A percentile compares a stretch with the other conserved stretches of the same genome.
These are phyloP conservation scores for Aspergillus neotritici DNA, from an alignment of 2,329 filamentous ascomycete species.

Conservation along the genomic window DNA sequence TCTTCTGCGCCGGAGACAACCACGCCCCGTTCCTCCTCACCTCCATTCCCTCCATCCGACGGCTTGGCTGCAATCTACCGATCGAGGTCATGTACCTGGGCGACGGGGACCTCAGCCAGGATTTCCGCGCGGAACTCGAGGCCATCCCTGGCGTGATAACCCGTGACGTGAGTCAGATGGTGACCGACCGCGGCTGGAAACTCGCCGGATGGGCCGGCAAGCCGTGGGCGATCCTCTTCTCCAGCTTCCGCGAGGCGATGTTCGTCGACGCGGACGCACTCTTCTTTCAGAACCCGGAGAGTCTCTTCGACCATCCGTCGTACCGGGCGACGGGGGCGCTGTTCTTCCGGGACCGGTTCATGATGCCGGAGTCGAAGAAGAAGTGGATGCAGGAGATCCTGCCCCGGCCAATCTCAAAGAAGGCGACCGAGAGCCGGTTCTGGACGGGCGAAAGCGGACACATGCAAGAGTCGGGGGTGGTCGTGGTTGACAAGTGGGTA, in stretches of 20 bases:
- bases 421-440: conserved; percentile 29
- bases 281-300: conserved; percentile 41
- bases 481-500: conserved; percentile 45
- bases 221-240: conserved; percentile 44
- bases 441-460: conserved; percentile 16
- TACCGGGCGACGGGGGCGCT: conserved; percentile 41
- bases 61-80: conserved; percentile 13
- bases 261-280: conserved; percentile 45
- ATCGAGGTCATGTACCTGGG: conserved; percentile 29
- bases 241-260: conserved; percentile 44
- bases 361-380: conserved; percentile 35
- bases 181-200: conserved; percentile 42
- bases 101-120: conserved; percentile 41
- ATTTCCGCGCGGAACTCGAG: conserved; percentile 39
- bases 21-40: conserved; percentile 42
- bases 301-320: conserved; percentile 40
- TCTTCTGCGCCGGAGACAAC: conserved; percentile 42
- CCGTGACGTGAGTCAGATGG: conserved; percentile 42
- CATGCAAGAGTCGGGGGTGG: conserved; percentile 43
- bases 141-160: conserved; percentile 41
- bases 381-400: conserved; percentile 41
- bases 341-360: conserved; percentile 44
- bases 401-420: conserved; percentile 39
- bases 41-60: conserved; percentile 30
- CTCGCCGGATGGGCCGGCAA: conserved; percentile 45